Conservation (phyloP, 2,329 filamentous ascomycete species). For the Cladosporium sp. region DNA sequence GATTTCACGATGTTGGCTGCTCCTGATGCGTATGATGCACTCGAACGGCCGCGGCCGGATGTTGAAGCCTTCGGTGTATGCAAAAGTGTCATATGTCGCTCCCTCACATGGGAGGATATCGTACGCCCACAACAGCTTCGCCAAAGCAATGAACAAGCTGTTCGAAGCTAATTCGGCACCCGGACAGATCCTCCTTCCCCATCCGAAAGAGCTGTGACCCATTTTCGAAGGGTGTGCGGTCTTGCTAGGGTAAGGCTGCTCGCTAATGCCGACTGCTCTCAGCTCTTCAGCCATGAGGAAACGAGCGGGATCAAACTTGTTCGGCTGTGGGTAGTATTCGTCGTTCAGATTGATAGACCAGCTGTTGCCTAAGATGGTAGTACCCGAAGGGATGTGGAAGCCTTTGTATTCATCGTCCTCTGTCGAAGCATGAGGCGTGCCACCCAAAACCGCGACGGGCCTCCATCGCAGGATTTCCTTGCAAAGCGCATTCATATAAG, state of each 20-base stretch:
- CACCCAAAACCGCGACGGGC: constrained; percentile 21
- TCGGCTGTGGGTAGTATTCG: constrained; percentile 33
- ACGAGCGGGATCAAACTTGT: constrained; percentile 24
- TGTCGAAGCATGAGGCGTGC: constrained; percentile 35
- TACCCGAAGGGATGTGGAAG: constrained; percentile 33
- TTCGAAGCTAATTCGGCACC: constrained; percentile 50
- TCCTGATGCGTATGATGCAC: too few species aligned
- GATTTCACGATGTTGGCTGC: too few species aligned
- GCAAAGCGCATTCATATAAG: constrained; percentile 27
- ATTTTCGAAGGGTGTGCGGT: constrained; percentile 32
- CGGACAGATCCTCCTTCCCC: constrained; percentile 45
- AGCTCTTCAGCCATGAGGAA: constrained; percentile 32
- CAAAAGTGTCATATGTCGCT: constrained; percentile 35
- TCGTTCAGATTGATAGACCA: constrained; percentile 43
- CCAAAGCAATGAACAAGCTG: constrained; percentile 39
- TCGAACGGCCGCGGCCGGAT: too few species aligned
- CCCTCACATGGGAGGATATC: constrained; percentile 32
- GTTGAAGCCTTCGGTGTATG: constrained; percentile 32
- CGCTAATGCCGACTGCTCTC: constrained; percentile 10
- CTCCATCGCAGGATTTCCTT: constrained; percentile 32
- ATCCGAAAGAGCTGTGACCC: constrained; percentile 47
- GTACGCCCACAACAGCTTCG: constrained; percentile 44
- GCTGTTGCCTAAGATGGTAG: constrained; percentile 43
- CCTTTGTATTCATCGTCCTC: constrained; percentile 19
- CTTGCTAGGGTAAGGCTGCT: constrained; percentile 13